Evolutionary conservation across 441 rosid species (phyloP), one percentile per base, ranked within the genome.

Genomic region (Raphanus hybrid): DNA sequence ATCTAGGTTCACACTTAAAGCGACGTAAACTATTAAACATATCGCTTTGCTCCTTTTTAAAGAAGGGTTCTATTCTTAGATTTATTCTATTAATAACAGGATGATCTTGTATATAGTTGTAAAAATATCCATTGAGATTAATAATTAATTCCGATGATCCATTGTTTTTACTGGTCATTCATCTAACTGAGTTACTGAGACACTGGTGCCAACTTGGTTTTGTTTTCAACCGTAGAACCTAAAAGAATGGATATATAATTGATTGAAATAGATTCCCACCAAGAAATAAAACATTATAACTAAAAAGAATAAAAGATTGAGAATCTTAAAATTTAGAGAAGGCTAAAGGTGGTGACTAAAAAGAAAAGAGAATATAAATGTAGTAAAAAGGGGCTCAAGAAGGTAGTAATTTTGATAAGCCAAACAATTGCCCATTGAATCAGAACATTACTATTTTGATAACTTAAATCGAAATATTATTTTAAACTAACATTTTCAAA

Each of bases 211-310:
- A 52, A 67, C 39, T 67, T 67, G 60, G 70, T 73, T 78, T 73
- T 37, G 50, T 73, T 67, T 60, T 62, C 66, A 67, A 67, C 74
- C 71, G 68, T 72, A 20, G 35, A 68, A 63, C 78, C 59, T 66
- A 32, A 63, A 62, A 63, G 3, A 5, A 62, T 29, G 41, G 70
- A 54, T 69, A 18, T 39, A 62, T 37, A 78, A 54, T 68, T 73
- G 77, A 78, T 20, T 63, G 71, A 73, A 15, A 62, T 32, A 35
- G 27, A 68, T 15, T 73, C 15, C n/a, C 52, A 73, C 65, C 61
- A 18, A 58, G 16, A 45, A 60, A 66, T 54, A 55, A 55, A 63
- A 62, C 26, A 60, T 48, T 58, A 5, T 45, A 72, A 66, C 29
- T 48, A 48, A 5, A 45, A 73, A 66, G 18, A 45, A 20, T 10